A percentile compares a stretch with the other conserved stretches of the same genome.
Conservation (phyloP, 139 green algal genomes). For the Mychonastes homosphaera region DNA sequence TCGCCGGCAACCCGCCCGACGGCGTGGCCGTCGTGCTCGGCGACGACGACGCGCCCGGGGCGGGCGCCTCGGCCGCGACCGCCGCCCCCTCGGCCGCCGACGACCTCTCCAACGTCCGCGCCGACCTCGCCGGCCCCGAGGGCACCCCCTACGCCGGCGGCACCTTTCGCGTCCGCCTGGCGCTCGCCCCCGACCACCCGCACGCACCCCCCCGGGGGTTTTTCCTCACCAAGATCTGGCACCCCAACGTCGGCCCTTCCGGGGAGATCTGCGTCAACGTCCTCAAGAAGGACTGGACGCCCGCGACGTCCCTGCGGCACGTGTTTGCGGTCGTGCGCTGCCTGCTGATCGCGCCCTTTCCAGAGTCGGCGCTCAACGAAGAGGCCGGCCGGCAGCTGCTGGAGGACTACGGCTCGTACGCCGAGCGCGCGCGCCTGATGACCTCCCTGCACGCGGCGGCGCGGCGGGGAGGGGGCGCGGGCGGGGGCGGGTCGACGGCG, state of each 20-base stretch:
- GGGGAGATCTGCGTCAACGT: constrained; percentile 98
- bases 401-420: constrained; percentile 81
- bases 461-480: constrained; percentile 6
- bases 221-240: constrained; percentile 89
- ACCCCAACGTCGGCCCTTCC: constrained; percentile 81
- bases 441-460: constrained; percentile 56
- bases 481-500: neutral
- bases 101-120: too few relatives aligned
- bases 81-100: too few relatives aligned
- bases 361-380: constrained; percentile 94
- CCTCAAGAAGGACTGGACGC: constrained; percentile 91
- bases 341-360: constrained; percentile 93
- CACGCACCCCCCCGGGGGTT: constrained; percentile 50
- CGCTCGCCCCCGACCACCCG: constrained; percentile 52
- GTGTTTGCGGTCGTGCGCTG: constrained; percentile 82
- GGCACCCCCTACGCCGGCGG: constrained; percentile 87
- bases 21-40: too few relatives aligned
- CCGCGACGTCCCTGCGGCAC: constrained; percentile 74
- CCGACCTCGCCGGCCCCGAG: too few relatives aligned
- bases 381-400: constrained; percentile 91
- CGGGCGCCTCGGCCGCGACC: too few relatives aligned
- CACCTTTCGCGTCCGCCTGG: constrained; percentile 74
- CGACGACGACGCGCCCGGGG: too few relatives aligned
- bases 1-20: too few relatives aligned
- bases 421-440: constrained; percentile 75